These are phyloP conservation scores for Penicillium arizonense DNA, from an alignment of 495 filamentous ascomycete genomes.

Conservation along the genomic window DNA sequence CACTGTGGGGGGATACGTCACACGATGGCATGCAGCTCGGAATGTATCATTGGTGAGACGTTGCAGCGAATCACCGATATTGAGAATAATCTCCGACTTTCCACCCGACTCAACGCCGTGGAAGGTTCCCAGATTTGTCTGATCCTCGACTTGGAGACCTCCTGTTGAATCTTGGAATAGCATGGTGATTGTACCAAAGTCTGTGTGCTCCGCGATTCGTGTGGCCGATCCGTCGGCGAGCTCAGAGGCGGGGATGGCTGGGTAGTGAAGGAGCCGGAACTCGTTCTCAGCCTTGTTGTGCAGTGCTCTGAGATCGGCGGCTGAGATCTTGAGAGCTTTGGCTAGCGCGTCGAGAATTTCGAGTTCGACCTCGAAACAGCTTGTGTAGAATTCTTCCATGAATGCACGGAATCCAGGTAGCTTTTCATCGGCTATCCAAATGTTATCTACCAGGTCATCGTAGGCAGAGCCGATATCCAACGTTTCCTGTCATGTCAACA, in stretches of 20 bases:
- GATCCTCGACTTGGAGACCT: conserved; percentile 46
- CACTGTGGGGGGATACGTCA: conserved; percentile 23
- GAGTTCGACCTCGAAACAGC: conserved; percentile 36
- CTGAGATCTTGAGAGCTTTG: conserved; percentile 42
- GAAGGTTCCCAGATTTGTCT: conserved; percentile 34
- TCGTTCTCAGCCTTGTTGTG: conserved; percentile 53
- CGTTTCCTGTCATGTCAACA: conserved; percentile 47
- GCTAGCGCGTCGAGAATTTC: conserved; percentile 44
- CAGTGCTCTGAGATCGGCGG: conserved; percentile 43
- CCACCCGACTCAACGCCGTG: conserved; percentile 41
- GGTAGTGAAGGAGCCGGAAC: conserved; percentile 44
- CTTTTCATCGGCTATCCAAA: conserved; percentile 55
- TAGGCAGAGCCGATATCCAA: conserved; percentile 56
- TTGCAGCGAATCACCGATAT: conserved; percentile 65
- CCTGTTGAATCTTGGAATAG: conserved; percentile 48
- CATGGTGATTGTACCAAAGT: conserved; percentile 48
- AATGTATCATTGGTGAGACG: conserved; percentile 56
- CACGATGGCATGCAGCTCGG: conserved; percentile 32
- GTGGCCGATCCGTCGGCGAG: conserved; percentile 22
- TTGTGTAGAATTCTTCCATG: conserved; percentile 46
- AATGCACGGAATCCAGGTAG: conserved; percentile 62
- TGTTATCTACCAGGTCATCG: conserved; percentile 48
- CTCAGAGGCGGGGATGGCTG: conserved; percentile 16
- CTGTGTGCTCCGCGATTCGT: conserved; percentile 43
- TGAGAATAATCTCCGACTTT: conserved; percentile 57